Evolutionary conservation across 1,284 basidiomycete genomes (phyloP).

Genomic region (Apiotrichum sp.): DNA sequence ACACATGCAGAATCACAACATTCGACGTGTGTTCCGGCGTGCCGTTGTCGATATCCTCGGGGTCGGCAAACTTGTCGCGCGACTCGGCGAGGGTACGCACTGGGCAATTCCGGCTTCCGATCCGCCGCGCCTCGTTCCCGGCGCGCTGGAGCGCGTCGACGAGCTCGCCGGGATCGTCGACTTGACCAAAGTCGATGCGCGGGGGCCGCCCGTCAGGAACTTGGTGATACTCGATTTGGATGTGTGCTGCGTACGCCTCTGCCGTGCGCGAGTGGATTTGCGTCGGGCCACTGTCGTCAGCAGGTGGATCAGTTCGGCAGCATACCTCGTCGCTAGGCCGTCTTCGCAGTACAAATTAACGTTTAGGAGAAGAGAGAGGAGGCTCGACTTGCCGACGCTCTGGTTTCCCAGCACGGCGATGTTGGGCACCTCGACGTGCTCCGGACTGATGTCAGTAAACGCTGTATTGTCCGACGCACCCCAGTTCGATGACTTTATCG

Average conservation of each 20-base stretch:
- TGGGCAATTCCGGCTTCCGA: neutral
- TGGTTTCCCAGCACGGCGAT: constrained; percentile 24
- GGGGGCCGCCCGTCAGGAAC: no score
- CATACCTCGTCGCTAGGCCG: constrained; percentile 19
- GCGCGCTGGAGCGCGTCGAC: constrained; percentile 11
- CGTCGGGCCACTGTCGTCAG: constrained; percentile 17
- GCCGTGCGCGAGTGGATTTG: constrained; percentile 18
- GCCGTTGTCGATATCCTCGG: no score
- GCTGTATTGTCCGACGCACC: no score
- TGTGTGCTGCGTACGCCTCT: constrained; percentile 8
- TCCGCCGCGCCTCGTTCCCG: constrained; percentile 18
- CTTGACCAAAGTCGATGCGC: no score
- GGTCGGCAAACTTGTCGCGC: neutral
- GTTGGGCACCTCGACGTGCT: constrained; percentile 1
- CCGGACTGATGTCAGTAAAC: no score
- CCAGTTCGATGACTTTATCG: no score
- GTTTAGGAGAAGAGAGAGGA: constrained; percentile 17
- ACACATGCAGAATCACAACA: constrained; percentile 20
- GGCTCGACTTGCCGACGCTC: constrained; percentile 26
- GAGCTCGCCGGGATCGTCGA: neutral
- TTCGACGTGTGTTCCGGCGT: constrained; percentile 16
- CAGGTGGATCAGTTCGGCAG: no score
- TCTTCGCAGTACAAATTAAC: constrained; percentile 15
- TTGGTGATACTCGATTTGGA: constrained; percentile 14
- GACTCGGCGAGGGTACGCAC: neutral